Conservation (phyloP, 805 yeast species). For the Cyberlindnera euphorbiae region DNA sequence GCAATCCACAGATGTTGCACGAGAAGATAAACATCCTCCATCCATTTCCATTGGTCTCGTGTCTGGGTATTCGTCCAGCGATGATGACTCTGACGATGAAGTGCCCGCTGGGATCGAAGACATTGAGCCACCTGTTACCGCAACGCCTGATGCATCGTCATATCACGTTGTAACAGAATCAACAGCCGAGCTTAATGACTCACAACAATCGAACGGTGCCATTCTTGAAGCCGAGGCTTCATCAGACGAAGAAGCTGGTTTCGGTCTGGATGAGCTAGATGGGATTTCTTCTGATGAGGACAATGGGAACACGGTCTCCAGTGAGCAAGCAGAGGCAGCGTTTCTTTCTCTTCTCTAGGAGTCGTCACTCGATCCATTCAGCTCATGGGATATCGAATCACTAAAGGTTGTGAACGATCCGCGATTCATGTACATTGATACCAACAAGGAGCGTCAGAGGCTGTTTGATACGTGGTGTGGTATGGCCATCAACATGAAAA, state of each 20-base stretch:
- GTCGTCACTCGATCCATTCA: slow-evolving; percentile 36
- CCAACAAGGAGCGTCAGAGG: slow-evolving; percentile 31
- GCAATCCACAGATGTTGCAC: too few relatives aligned
- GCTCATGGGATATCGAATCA: slow-evolving; percentile 45
- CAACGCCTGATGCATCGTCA: too few relatives aligned
- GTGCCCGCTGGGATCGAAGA: slow-evolving; percentile 15
- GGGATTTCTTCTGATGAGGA: slow-evolving; percentile 22
- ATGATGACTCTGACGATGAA: slow-evolving; percentile 8
- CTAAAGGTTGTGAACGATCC: slow-evolving; percentile 38
- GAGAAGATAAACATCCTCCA: too few relatives aligned
- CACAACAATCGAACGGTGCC: too few relatives aligned
- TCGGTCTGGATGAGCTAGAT: slow-evolving; percentile 19
- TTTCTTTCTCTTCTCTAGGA: slow-evolving; percentile 35
- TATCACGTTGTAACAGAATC: too few relatives aligned
- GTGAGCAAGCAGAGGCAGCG: slow-evolving; percentile 3
- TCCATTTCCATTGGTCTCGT: slow-evolving; percentile 7
- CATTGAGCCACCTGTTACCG: neutral
- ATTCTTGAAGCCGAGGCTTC: slow-evolving; percentile 6
- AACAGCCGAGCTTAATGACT: too few relatives aligned
- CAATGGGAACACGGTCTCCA: slow-evolving; percentile 1
- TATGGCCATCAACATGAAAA: slow-evolving; percentile 4
- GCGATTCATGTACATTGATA: slow-evolving; percentile 31
- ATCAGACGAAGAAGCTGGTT: slow-evolving; percentile 22
- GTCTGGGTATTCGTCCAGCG: slow-evolving; percentile 22
- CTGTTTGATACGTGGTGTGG: slow-evolving; percentile 45